Percentiles rank a stretch among this genome's conserved stretches.
phyloP scores from a whole-genome alignment of 148 eudicot genomes.

The Spergularia marina region DNA sequence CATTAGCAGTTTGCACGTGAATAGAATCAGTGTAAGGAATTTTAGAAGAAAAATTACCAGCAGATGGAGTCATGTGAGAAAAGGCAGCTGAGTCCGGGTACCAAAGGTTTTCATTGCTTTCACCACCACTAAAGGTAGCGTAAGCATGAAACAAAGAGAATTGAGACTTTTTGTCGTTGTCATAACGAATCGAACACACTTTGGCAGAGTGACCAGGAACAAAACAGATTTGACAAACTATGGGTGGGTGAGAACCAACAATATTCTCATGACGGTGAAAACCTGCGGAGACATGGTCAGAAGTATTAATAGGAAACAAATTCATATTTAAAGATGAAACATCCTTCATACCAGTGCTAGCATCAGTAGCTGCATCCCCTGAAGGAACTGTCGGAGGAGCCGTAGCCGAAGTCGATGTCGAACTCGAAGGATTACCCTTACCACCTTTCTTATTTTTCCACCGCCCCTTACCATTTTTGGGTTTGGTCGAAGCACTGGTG shows the following conservation, averaged over 20 bases:
- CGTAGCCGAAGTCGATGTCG: no score
- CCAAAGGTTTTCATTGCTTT: conserved; percentile 5
- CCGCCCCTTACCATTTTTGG: no score
- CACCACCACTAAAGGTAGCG: background rate
- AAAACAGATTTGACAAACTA: background rate
- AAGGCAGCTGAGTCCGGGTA: conserved; percentile 8
- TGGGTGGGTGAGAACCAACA: background rate
- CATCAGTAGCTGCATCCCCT: background rate
- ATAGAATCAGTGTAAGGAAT: background rate
- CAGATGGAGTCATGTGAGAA: conserved; percentile 9
- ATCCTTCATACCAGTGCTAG: background rate
- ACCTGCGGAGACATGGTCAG: background rate
- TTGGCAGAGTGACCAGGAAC: conserved; percentile 3
- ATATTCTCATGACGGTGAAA: background rate
- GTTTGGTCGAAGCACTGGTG: no score
- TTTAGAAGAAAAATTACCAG: conserved; percentile 14
- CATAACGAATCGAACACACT: background rate
- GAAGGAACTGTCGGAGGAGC: no score
- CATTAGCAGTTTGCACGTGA: background rate
- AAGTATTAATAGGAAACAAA: background rate
- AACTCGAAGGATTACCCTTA: no score
- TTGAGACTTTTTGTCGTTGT: background rate
- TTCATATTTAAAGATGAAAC: background rate
- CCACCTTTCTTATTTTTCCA: no score
- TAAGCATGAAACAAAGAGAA: background rate